A percentile compares a stretch with the other conserved stretches of the same genome.
Conservation (phyloP, 2,329 filamentous ascomycete species). For the Phialophora verrucosa region DNA sequence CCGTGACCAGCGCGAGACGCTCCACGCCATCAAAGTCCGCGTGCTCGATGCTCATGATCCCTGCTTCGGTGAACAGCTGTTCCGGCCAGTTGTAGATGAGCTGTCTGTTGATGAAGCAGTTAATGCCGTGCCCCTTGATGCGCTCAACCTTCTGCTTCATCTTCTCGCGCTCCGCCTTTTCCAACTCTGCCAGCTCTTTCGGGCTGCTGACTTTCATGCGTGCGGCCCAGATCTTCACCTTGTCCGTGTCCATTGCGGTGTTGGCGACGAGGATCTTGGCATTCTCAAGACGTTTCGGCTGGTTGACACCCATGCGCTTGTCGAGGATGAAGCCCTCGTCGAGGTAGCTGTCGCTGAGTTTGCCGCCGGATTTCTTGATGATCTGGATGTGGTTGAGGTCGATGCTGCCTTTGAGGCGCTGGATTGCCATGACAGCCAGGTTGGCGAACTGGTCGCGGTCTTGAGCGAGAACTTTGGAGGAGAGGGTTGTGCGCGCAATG, state of each 20-base stretch:
- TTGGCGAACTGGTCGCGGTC: constrained; percentile 90
- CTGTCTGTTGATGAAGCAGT: constrained; percentile 99
- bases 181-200: constrained; percentile 94
- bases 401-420: constrained; percentile 85
- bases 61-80: constrained; percentile 95
- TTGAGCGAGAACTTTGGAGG: constrained; percentile 94
- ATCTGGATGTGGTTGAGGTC: constrained; percentile 98
- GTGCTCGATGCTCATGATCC: constrained; percentile 98
- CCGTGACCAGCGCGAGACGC: constrained; percentile 89
- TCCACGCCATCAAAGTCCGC: constrained; percentile 99
- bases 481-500: constrained; percentile 93
- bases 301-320: constrained; percentile 99
- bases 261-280: constrained; percentile 98
- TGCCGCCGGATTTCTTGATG: constrained; percentile 98
- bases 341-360: constrained; percentile 95
- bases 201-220: constrained; percentile 96
- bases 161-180: constrained; percentile 98
- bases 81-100: constrained; percentile 99
- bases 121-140: constrained; percentile 98
- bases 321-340: constrained; percentile 98
- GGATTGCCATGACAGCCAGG: constrained; percentile 87
- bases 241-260: constrained; percentile 99
- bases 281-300: constrained; percentile 95
- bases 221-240: constrained; percentile 99
- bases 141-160: constrained; percentile 99